Evolutionary conservation across 192 early-diverging fungal genomes (phyloP).

Genomic region (Coemansia furcata): DNA sequence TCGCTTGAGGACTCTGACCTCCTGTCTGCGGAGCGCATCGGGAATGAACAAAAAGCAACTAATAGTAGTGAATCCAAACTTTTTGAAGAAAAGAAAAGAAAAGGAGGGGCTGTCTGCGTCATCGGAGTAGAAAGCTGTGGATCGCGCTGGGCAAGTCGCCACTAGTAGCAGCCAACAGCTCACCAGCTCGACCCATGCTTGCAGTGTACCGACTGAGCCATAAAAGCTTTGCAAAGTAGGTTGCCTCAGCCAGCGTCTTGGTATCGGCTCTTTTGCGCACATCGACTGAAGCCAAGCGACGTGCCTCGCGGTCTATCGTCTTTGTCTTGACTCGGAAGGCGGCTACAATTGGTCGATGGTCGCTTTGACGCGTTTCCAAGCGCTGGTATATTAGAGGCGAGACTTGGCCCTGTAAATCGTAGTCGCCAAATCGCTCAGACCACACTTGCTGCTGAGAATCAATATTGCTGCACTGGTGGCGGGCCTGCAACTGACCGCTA

Average conservation of each 20-base stretch:
- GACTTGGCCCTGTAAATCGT: slow-evolving; percentile 25
- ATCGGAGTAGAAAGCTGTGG: background rate
- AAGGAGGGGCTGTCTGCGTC: background rate
- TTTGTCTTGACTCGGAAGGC: slow-evolving; percentile 65
- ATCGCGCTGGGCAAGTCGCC: slow-evolving; percentile 30
- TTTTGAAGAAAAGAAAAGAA: too few relatives aligned
- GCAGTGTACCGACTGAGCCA: slow-evolving; percentile 37
- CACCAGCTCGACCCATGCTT: slow-evolving; percentile 14
- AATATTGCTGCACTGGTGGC: background rate
- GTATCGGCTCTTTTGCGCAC: slow-evolving; percentile 53
- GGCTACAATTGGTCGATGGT: slow-evolving; percentile 83
- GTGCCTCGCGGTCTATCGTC: slow-evolving; percentile 54
- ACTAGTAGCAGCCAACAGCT: slow-evolving; percentile 18
- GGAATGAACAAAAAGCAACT: background rate
- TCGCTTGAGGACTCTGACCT: slow-evolving; percentile 8
- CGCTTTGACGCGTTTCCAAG: slow-evolving; percentile 69
- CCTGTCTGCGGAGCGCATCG: background rate
- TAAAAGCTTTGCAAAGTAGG: slow-evolving; percentile 26
- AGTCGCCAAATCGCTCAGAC: slow-evolving; percentile 7
- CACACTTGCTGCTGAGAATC: slow-evolving; percentile 1
- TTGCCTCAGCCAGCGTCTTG: slow-evolving; percentile 40
- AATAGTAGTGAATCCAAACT: background rate
- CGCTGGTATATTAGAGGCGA: slow-evolving; percentile 61
- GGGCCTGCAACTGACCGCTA: slow-evolving; percentile 4
- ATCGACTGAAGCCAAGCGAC: slow-evolving; percentile 48